Conservation (phyloP, 1,284 basidiomycete species). For the Coniophora puteana region DNA sequence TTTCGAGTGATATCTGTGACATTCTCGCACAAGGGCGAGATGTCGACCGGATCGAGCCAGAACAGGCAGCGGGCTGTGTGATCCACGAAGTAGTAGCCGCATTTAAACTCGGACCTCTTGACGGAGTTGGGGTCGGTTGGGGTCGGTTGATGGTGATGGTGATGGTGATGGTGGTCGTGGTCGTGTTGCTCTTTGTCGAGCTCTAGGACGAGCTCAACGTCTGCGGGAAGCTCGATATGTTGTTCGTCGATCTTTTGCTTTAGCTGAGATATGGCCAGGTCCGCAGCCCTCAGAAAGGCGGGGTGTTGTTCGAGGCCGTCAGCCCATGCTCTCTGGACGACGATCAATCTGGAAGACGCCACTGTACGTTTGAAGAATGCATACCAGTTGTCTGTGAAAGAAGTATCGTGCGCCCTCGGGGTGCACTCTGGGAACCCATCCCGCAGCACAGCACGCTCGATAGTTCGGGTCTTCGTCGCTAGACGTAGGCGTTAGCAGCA, state of each 20-base stretch:
- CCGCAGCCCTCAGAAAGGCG: conserved; percentile 1
- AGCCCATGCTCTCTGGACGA: conserved; percentile 10
- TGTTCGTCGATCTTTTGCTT: background rate
- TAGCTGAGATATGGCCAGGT: too few species aligned
- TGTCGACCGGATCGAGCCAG: conserved; percentile 4
- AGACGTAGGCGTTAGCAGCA: too few species aligned
- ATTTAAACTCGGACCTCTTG: too few species aligned
- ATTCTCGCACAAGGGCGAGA: too few species aligned
- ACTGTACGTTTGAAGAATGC: background rate
- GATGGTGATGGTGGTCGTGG: too few species aligned
- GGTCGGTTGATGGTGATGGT: too few species aligned
- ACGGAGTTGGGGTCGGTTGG: too few species aligned
- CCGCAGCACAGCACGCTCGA: too few species aligned
- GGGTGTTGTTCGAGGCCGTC: conserved; percentile 1
- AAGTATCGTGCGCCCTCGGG: conserved; percentile 11
- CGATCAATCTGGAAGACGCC: background rate
- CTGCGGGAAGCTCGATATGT: background rate
- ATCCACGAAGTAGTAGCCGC: conserved; percentile 10
- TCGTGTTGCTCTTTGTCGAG: background rate
- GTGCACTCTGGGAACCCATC: conserved; percentile 8
- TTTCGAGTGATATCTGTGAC: too few species aligned
- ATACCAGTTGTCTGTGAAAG: conserved; percentile 4
- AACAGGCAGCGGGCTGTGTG: conserved; percentile 4
- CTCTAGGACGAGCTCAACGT: conserved; percentile 6
- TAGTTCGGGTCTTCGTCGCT: too few species aligned